These are phyloP conservation scores for Canavalia gladiata DNA, from an alignment of 306 rosid species.

Conservation along the genomic window DNA sequence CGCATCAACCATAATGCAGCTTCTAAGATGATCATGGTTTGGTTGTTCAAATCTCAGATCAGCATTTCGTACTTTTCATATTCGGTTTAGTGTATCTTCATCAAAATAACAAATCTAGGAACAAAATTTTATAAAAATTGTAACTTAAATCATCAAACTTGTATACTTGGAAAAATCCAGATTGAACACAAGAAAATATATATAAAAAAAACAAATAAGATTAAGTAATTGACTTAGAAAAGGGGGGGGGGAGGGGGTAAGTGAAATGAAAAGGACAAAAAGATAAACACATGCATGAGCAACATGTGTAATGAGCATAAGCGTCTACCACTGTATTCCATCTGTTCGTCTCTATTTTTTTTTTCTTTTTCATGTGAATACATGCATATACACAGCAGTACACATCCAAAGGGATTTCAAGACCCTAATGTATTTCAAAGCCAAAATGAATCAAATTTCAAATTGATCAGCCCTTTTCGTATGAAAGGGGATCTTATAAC, in stretches of 20 bases:
- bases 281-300: not conserved
- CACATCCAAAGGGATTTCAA: not conserved
- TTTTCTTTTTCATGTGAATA: not conserved
- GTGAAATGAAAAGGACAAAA: not conserved
- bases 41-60: constrained; percentile 21
- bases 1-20: constrained; percentile 18
- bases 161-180: not conserved
- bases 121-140: not conserved
- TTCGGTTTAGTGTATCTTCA: constrained; percentile 3
- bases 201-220: not conserved
- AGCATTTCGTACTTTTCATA: not conserved
- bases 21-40: constrained; percentile 26
- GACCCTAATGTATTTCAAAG: constrained; percentile 19
- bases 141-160: constrained; percentile 6
- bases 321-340: not conserved
- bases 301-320: constrained; percentile 2
- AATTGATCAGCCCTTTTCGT: not conserved
- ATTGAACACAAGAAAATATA: constrained; percentile 1
- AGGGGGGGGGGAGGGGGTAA: no score
- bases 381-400: not conserved
- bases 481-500: not conserved
- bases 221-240: not conserved
- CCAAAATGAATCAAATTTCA: constrained; percentile 27
- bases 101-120: constrained; percentile 27
- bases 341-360: not conserved